phyloP scores from a whole-genome alignment of 805 yeast genomes.

The Cyberlindnera nakhonratchasimensis region DNA sequence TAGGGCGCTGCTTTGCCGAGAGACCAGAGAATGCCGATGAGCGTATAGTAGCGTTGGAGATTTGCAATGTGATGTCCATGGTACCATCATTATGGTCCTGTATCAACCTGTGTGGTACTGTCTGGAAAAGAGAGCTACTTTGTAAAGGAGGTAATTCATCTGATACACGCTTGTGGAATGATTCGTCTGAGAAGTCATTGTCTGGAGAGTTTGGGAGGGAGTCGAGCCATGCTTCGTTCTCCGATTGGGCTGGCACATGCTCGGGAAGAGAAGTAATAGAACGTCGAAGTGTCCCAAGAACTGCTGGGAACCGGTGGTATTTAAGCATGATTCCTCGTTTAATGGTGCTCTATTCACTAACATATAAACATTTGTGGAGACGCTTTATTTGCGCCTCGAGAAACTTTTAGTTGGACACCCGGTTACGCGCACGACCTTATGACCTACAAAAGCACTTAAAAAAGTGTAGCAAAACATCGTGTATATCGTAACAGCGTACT shows the following conservation, averaged over 20 bases:
- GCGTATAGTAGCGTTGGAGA: conserved; percentile 10
- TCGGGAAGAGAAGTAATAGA: conserved; percentile 25
- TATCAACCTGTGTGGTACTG: conserved; percentile 7
- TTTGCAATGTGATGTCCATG: conserved; percentile 17
- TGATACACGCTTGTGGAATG: conserved; percentile 1
- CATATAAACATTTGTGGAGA: too few species aligned
- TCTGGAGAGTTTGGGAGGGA: conserved; percentile 7
- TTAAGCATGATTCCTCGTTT: background rate
- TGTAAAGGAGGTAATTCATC: conserved; percentile 1
- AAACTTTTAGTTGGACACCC: background rate
- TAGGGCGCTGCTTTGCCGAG: conserved; percentile 38
- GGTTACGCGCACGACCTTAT: background rate
- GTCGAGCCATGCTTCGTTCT: conserved; percentile 42
- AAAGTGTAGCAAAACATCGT: background rate
- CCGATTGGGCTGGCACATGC: conserved; percentile 40
- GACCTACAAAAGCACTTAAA: background rate
- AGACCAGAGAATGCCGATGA: conserved; percentile 39
- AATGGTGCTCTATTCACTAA: too few species aligned
- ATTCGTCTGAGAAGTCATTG: conserved; percentile 5
- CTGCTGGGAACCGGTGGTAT: background rate
- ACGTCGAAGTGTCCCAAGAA: conserved; percentile 1
- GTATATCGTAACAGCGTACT: background rate
- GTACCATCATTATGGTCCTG: conserved; percentile 8
- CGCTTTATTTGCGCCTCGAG: too few species aligned
- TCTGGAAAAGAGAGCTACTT: background rate